Conservation (phyloP, 2,329 filamentous ascomycete species). For the Colletotrichum theobromicola region DNA sequence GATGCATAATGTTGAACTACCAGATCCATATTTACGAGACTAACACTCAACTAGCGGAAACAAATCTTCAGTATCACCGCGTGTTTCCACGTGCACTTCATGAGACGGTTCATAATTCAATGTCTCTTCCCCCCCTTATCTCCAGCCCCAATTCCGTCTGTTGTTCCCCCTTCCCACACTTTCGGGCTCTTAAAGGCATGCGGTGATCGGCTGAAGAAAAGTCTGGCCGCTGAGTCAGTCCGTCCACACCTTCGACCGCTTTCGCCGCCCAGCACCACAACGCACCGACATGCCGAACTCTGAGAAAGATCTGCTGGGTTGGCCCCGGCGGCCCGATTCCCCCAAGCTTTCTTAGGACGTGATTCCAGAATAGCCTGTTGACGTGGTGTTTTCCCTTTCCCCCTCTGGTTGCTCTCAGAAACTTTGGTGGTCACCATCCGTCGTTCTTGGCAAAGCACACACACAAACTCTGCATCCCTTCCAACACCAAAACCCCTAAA, state of each 20-base stretch:
- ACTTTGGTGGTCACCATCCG: background rate
- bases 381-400: background rate
- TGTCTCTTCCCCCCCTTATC: background rate
- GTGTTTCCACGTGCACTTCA: background rate
- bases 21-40: background rate
- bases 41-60: background rate
- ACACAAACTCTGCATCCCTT: too few species aligned
- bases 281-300: background rate
- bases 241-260: background rate
- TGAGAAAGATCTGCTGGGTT: background rate
- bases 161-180: background rate
- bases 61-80: background rate
- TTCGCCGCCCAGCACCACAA: background rate
- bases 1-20: background rate
- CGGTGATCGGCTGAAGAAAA: background rate
- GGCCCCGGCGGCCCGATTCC: background rate
- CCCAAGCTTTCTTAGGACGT: background rate
- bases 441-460: background rate
- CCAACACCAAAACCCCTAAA: too few species aligned
- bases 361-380: background rate
- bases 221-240: conserved; percentile 4
- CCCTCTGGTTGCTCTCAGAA: background rate
- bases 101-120: background rate
- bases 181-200: background rate
- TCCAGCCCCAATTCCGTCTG: background rate